Conservation (phyloP, 1,284 basidiomycete species). For the Ceraceosorus bombacis region DNA sequence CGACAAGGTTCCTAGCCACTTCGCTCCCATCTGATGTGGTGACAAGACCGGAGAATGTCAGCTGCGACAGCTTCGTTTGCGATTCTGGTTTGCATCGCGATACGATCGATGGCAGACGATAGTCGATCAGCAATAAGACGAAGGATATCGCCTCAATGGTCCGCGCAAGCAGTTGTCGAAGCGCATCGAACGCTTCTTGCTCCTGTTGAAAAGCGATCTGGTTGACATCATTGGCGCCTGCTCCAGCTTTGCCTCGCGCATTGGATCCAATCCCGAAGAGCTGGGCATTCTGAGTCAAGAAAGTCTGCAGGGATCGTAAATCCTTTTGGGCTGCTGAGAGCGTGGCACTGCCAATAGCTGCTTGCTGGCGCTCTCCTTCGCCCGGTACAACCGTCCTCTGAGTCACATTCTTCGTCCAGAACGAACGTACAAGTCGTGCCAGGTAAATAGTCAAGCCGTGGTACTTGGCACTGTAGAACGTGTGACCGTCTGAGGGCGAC, state of each 20-base stretch:
- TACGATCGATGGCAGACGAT: conserved; percentile 77
- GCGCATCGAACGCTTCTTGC: conserved; percentile 66
- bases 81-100: conserved; percentile 43
- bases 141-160: conserved; percentile 65
- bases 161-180: conserved; percentile 65
- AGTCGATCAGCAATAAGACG: conserved; percentile 81
- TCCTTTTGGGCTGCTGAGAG: conserved; percentile 34
- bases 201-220: conserved; percentile 58
- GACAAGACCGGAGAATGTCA: conserved; percentile 40
- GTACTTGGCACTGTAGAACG: conserved; percentile 75
- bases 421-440: conserved; percentile 70
- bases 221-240: conserved; percentile 5
- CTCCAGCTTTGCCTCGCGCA: not conserved
- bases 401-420: conserved; percentile 61
- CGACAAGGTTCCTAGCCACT: conserved; percentile 78
- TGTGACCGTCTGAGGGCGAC: conserved; percentile 54
- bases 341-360: conserved; percentile 4
- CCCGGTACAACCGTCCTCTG: conserved; percentile 53
- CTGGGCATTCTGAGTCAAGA: conserved; percentile 40
- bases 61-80: conserved; percentile 22
- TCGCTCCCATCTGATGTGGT: conserved; percentile 77
- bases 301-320: conserved; percentile 30
- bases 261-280: conserved; percentile 22
- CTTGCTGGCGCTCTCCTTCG: conserved; percentile 4
- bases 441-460: conserved; percentile 84